Evolutionary conservation across 345 rosid species (phyloP), one percentile per base, ranked within the genome.

Genomic region (Firmiana major): DNA sequence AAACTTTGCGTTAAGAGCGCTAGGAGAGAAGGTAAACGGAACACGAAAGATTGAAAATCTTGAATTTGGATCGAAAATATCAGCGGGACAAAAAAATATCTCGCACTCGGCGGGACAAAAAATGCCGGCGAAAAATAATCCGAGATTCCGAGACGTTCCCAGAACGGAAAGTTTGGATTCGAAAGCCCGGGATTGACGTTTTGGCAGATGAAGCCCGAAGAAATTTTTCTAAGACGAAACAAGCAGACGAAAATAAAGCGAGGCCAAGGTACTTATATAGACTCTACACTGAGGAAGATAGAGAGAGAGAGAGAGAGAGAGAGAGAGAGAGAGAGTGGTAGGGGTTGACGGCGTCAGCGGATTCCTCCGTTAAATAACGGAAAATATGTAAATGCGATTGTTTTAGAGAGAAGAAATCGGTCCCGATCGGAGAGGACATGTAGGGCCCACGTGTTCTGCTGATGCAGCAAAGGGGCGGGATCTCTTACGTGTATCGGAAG

Each of bases 381-480:
- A 63, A 82, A 72, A 13, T 40, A 2, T 5, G 55, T 19, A 31
- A 31, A 31, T 31, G 34, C 17, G 54, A 17, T 13, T 31, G 34
- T 1, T 6, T 28, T 17, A 49, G 43, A 51, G 34, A 7, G 36
- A 48, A 22, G 31, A 76, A 19, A 19, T 22, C 75, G 89, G 92
- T 87, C 86, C 74, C 5, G 83, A 54, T 71, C 66, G 75, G 69
- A 59, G 88, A 81, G 83, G 86, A 88, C 93, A 90, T n/a, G 16
- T 19, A 69, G 95, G 91, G 76, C 87, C 93, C 88, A 82, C 81
- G 55, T 88, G 92, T 91, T 84, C 51, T 75, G 78, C 57, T 54
- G 79, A 78, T 75, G 84, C 26, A 31, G 34, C 34, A 31, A 31
- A 31, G 34, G 34, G 34, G 0, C 3, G 34, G 34, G 40, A 36